Evolutionary conservation across 768 basidiomycete species (phyloP).

Genomic region (Agrocybe pediades): DNA sequence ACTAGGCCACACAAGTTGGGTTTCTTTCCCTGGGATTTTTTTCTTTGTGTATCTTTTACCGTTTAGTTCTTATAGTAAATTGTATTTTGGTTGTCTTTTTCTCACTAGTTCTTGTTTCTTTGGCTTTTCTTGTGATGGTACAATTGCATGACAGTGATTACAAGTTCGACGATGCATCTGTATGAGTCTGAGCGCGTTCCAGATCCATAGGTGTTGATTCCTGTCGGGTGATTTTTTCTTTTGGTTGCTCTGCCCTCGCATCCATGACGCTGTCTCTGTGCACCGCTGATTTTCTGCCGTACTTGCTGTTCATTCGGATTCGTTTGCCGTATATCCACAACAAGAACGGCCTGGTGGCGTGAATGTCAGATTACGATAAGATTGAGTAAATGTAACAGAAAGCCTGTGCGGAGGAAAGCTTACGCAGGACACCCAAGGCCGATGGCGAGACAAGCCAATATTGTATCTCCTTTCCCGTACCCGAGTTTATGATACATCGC

Average conservation of each 20-base stretch:
- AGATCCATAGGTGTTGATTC: not conserved
- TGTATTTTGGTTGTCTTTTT: no score
- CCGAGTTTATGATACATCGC: conserved; percentile 69
- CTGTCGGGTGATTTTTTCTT: not conserved
- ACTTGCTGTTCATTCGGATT: conserved; percentile 51
- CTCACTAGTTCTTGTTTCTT: no score
- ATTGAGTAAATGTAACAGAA: not conserved
- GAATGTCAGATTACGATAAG: conserved; percentile 61
- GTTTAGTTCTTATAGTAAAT: no score
- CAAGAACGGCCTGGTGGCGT: conserved; percentile 30
- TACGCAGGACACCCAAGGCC: conserved; percentile 63
- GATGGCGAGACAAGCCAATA: conserved; percentile 61
- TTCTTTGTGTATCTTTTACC: no score
- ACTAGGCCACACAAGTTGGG: no score
- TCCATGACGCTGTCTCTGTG: not conserved
- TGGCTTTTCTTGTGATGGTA: no score
- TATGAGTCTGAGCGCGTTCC: not conserved
- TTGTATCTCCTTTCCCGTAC: conserved; percentile 68
- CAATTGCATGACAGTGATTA: no score
- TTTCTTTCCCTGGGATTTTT: no score
- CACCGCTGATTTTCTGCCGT: conserved; percentile 29
- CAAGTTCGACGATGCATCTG: not conserved
- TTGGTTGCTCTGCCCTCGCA: not conserved
- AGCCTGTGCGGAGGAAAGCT: no score
- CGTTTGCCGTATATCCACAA: conserved; percentile 37